phyloP scores from a whole-genome alignment of 345 rosid species.

The Triadica sebifera region DNA sequence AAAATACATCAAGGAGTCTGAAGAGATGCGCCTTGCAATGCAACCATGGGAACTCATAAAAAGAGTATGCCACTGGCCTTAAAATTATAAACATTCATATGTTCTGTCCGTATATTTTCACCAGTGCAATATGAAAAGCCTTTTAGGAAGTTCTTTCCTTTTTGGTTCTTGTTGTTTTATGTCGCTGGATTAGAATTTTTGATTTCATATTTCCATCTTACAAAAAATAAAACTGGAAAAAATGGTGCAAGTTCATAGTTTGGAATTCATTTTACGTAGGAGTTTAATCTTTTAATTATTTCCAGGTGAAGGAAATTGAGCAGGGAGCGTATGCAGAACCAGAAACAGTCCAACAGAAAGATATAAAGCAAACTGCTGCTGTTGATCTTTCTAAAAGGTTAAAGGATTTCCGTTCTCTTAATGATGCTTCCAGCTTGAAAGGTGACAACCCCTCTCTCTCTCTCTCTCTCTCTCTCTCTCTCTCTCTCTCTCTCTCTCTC shows the following conservation, averaged over 20 bases:
- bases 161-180: no score
- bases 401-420: constrained; percentile 57
- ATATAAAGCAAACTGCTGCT: constrained; percentile 62
- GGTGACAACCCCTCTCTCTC: constrained; percentile 37
- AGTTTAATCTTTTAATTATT: not conserved
- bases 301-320: constrained; percentile 81
- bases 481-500: not conserved
- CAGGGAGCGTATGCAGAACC: constrained; percentile 56
- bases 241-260: not conserved
- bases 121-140: not conserved
- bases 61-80: constrained; percentile 41
- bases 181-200: no score
- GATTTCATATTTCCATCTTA: no score
- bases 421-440: constrained; percentile 71
- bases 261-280: not conserved
- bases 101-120: not conserved
- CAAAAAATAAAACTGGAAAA: no score
- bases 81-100: not conserved
- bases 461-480: no score
- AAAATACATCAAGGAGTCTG: constrained; percentile 65
- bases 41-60: constrained; percentile 80
- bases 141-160: not conserved
- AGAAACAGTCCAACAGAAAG: constrained; percentile 49
- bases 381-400: constrained; percentile 85
- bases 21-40: constrained; percentile 78